Percentiles rank a stretch among this genome's conserved stretches.
Conservation (phyloP, 2,329 filamentous ascomycete species). For the Peltaster fructicola region DNA sequence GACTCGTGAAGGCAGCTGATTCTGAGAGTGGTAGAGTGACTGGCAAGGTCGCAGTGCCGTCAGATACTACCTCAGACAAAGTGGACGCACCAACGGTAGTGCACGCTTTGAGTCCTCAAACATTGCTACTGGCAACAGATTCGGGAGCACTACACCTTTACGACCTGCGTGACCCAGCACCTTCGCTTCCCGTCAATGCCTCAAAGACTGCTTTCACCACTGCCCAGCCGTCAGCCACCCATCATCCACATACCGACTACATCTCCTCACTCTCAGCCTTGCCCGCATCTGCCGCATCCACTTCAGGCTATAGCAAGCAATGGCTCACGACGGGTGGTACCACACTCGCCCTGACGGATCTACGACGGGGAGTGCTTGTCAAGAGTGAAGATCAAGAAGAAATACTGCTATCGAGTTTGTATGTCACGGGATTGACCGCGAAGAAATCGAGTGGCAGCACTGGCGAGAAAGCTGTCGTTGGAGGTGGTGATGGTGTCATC, state of each 20-base stretch:
- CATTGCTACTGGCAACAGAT: constrained; percentile 76
- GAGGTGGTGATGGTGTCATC: constrained; percentile 62
- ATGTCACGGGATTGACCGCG: constrained; percentile 59
- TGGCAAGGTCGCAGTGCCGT: constrained; percentile 66
- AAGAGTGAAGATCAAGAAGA: constrained; percentile 91
- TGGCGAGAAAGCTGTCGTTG: constrained; percentile 58
- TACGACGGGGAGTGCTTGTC: constrained; percentile 69
- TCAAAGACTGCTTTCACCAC: constrained; percentile 28
- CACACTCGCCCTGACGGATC: constrained; percentile 76
- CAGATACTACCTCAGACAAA: constrained; percentile 24
- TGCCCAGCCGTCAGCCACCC: constrained; percentile 56
- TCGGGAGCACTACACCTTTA: constrained; percentile 76
- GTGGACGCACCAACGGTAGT: constrained; percentile 65
- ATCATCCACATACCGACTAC: constrained; percentile 82
- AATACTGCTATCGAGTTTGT: constrained; percentile 65
- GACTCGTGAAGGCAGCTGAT: constrained; percentile 43
- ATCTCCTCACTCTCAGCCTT: constrained; percentile 75
- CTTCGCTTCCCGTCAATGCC: constrained; percentile 20
- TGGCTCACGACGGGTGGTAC: constrained; percentile 89
- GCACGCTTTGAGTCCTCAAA: constrained; percentile 71
- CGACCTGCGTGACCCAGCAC: constrained; percentile 48
- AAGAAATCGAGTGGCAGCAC: constrained; percentile 44
- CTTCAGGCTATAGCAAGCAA: constrained; percentile 79
- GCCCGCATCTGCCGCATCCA: constrained; percentile 61
- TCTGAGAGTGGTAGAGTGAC: constrained; percentile 47